Base-by-base conservation (phyloP, 768 basidiomycete genomes). In the Nidularia sp. region DNA sequence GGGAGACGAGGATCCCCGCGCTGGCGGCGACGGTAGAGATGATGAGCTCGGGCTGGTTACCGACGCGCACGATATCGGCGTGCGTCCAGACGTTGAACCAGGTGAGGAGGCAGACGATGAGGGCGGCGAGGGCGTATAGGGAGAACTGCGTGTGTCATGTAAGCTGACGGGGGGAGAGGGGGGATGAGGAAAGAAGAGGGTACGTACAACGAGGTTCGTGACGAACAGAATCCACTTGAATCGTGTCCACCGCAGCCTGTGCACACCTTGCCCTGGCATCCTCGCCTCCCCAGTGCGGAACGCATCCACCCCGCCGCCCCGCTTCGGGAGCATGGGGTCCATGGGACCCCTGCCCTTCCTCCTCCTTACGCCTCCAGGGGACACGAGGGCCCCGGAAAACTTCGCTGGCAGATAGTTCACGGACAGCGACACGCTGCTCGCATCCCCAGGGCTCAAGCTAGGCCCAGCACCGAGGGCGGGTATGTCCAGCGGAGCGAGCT, bases 191-290 rank as follows among this genome's bases (percentile, higher is more conserved):
- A 22, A n/a, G 44, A 47, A 32, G 42, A 47, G 46, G 35, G 25
- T 12, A 60, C 68, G 47, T 44, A 74, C 69, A 33, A 84, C 34
- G 33, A 71, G 57, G 63, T 90, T 90, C 48, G 85, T 70, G 41
- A 78, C 44, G 63, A 90, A 86, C 29, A 93, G 66, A 13, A 71
- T 70, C 87, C 87, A 90, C 62, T 93, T 93, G 77, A 91, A 93
- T 57, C 74, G 76, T 63, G 83, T 93, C 90, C 90, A 93, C n/a
- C 83, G 73, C 54, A 85, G 71, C 54, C 70, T 73, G 43, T 58
- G 75, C 18, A 18, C 18, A 62, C 52, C 68, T 69, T 1, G 9
- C 22, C 61, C 71, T 1, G 72, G 67, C 77, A 85, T 85, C 41
- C 84, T 67, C 1, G 72, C 59, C 54, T 81, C 81, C 18, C 78